Conservation (phyloP, 306 rosid species). For the Lablab purpureus region DNA sequence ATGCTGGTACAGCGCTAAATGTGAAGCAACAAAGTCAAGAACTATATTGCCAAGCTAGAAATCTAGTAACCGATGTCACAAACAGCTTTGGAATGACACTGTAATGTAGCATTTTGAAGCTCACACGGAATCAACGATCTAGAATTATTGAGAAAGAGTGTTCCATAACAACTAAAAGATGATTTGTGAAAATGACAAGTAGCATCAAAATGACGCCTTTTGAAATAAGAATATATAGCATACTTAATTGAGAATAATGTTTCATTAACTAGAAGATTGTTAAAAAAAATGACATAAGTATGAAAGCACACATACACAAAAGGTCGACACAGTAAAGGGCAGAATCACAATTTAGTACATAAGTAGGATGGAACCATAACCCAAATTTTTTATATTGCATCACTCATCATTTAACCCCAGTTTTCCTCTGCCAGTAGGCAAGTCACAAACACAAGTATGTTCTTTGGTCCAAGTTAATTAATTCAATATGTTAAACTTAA, state of each 20-base stretch:
- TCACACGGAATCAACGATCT: background rate
- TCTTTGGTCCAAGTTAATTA: slow-evolving; percentile 10
- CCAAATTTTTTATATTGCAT: slow-evolving; percentile 28
- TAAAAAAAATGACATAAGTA: background rate
- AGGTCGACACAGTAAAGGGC: slow-evolving; percentile 10
- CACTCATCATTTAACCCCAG: background rate
- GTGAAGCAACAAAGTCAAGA: background rate
- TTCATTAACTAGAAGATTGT: slow-evolving; percentile 11
- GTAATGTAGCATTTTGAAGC: background rate
- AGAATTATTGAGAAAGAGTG: slow-evolving; percentile 5
- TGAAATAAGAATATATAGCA: slow-evolving; percentile 12
- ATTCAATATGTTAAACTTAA: slow-evolving; percentile 19
- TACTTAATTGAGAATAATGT: slow-evolving; percentile 5
- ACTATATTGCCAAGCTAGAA: background rate
- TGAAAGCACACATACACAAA: slow-evolving; percentile 9
- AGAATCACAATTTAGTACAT: background rate
- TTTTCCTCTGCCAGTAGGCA: slow-evolving; percentile 11
- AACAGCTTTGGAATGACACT: background rate
- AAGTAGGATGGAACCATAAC: slow-evolving; percentile 1
- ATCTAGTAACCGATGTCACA: background rate
- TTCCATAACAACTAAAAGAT: background rate
- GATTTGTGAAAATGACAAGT: background rate
- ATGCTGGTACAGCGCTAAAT: slow-evolving; percentile 3
- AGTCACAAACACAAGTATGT: slow-evolving; percentile 30
- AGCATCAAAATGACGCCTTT: background rate